These are phyloP conservation scores for Avena sativa DNA, from an alignment of 176 grass and related monocot species.

Conservation along the genomic window DNA sequence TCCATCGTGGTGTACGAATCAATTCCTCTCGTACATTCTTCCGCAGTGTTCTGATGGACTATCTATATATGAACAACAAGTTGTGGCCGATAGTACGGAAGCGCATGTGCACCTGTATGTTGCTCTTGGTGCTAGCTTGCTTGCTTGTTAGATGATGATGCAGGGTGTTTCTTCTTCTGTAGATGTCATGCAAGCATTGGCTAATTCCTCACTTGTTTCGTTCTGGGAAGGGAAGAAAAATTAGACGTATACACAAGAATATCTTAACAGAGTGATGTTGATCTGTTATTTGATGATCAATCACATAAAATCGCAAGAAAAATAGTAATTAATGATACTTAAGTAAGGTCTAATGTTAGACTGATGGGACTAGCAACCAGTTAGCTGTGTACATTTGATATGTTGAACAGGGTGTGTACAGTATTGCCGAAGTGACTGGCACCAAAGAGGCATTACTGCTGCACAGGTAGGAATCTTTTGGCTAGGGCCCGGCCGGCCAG, in stretches of 20 bases:
- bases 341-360: not conserved
- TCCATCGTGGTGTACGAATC: not conserved
- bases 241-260: not conserved
- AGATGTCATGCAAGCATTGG: not conserved
- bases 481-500: slow-evolving; percentile 41
- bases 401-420: slow-evolving; percentile 20
- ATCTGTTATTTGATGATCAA: not conserved
- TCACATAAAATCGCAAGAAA: not conserved
- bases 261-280: not conserved
- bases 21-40: slow-evolving; percentile 35
- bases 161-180: not conserved
- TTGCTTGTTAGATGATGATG: not conserved
- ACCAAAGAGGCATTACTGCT: slow-evolving; percentile 36
- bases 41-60: slow-evolving; percentile 35
- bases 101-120: not conserved
- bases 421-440: slow-evolving; percentile 45
- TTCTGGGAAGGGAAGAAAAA: not conserved
- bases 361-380: not conserved
- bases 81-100: not conserved
- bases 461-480: slow-evolving; percentile 52
- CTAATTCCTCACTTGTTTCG: not conserved
- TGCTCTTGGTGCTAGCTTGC: not conserved
- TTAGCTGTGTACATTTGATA: slow-evolving; percentile 30
- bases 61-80: slow-evolving; percentile 10
- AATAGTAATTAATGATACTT: too few species aligned